A percentile compares a stretch with the other conserved stretches of the same genome.
phyloP scores from a whole-genome alignment of 495 filamentous ascomycete species.

The Acidiella bohemica region DNA sequence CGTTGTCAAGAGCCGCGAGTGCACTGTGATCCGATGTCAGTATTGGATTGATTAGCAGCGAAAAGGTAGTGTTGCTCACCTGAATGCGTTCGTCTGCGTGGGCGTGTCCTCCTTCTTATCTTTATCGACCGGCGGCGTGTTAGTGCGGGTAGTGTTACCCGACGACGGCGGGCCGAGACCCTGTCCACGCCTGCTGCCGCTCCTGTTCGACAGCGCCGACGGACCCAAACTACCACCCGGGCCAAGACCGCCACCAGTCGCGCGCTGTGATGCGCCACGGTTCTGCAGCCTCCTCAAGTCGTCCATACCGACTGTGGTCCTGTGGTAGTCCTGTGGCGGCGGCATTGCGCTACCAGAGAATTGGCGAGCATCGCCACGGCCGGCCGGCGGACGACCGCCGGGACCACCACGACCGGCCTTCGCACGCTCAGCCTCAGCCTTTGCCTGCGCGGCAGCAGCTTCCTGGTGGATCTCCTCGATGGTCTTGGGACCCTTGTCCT shows the following conservation, averaged over 20 bases:
- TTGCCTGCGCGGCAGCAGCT: slow-evolving; percentile 55
- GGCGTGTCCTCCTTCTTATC: slow-evolving; percentile 50
- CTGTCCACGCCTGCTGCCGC: slow-evolving; percentile 15
- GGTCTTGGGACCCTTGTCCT: slow-evolving; percentile 91
- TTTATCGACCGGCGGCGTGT: slow-evolving; percentile 62
- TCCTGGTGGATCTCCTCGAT: slow-evolving; percentile 81
- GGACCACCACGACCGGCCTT: slow-evolving; percentile 46
- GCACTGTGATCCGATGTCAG: slow-evolving; percentile 12
- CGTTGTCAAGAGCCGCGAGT: slow-evolving; percentile 18
- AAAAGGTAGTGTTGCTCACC: slow-evolving; percentile 40
- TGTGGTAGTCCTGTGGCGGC: slow-evolving; percentile 53
- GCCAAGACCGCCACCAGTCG: slow-evolving; percentile 35
- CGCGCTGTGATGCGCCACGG: slow-evolving; percentile 40
- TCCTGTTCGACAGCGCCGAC: slow-evolving; percentile 2
- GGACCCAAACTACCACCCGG: slow-evolving; percentile 10
- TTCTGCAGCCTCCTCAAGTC: slow-evolving; percentile 66
- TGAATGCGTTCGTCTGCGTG: slow-evolving; percentile 73
- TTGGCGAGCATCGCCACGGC: slow-evolving; percentile 74
- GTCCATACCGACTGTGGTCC: slow-evolving; percentile 76
- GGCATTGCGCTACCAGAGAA: slow-evolving; percentile 52
- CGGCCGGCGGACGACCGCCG: slow-evolving; percentile 49
- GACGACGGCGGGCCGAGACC: slow-evolving; percentile 46
- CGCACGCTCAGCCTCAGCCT: slow-evolving; percentile 48
- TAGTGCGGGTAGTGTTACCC: slow-evolving; percentile 71
- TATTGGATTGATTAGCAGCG: not conserved